Percentiles rank a stretch among this genome's conserved stretches.
phyloP scores from a whole-genome alignment of 78 protist species.

The Dictyostelium capitatum region DNA sequence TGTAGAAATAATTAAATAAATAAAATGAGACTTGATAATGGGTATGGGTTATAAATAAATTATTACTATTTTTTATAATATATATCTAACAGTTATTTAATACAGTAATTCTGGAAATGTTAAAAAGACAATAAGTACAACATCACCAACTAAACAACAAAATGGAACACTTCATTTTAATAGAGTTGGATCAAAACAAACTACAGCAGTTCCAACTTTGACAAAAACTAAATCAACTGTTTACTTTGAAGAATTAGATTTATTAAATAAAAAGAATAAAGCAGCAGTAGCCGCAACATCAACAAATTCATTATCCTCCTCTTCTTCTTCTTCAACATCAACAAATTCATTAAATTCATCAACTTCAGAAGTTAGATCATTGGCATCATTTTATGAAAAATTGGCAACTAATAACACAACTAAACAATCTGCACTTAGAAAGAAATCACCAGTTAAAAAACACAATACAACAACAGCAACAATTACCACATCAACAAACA shows the following conservation, averaged over 20 bases:
- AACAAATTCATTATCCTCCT: too few relatives aligned
- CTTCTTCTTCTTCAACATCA: neutral
- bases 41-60: too few relatives aligned
- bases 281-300: neutral
- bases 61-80: too few relatives aligned
- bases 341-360: neutral
- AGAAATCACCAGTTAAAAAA: neutral
- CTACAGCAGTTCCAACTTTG: neutral
- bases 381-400: constrained; percentile 59
- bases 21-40: too few relatives aligned
- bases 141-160: neutral
- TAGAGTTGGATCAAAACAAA: neutral
- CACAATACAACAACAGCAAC: neutral
- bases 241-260: constrained; percentile 9
- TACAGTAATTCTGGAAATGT: constrained; percentile 3
- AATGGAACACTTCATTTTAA: constrained; percentile 1
- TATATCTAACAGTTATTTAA: too few relatives aligned
- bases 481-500: constrained; percentile 1
- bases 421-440: constrained; percentile 6
- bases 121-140: neutral
- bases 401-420: neutral
- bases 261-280: constrained; percentile 11
- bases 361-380: constrained; percentile 32
- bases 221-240: neutral
- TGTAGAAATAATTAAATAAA: too few relatives aligned